Conservation (phyloP, 192 early-diverging fungal species). For the Chytriomyces confervae region DNA sequence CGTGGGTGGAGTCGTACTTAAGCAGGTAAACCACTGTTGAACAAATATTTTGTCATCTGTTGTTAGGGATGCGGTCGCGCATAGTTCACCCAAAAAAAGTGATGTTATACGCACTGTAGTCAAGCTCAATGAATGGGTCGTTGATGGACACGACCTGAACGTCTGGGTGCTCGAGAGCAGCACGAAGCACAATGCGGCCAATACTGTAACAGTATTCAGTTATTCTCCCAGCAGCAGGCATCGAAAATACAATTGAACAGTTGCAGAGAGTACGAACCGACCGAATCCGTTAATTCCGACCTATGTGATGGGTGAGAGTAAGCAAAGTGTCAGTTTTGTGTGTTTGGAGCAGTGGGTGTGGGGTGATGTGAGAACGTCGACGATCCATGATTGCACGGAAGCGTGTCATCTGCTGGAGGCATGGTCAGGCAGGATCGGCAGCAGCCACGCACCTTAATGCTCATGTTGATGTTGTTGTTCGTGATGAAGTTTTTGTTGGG, state of each 20-base stretch:
- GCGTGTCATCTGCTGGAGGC: too few species aligned
- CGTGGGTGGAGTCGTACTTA: slow-evolving; percentile 99
- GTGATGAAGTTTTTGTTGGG: too few species aligned
- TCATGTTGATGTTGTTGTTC: too few species aligned
- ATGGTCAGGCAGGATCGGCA: too few species aligned
- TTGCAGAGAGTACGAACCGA: slow-evolving; percentile 43
- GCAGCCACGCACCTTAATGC: too few species aligned
- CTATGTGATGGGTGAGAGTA: neutral
- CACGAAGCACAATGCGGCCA: slow-evolving; percentile 94
- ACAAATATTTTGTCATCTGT: neutral
- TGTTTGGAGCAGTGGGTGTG: too few species aligned
- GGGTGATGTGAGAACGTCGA: too few species aligned
- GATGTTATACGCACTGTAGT: slow-evolving; percentile 78
- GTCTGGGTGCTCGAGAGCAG: slow-evolving; percentile 71
- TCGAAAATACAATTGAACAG: neutral
- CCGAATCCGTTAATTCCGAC: slow-evolving; percentile 82
- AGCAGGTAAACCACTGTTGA: slow-evolving; percentile 77
- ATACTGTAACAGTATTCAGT: slow-evolving; percentile 62
- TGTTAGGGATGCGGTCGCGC: neutral
- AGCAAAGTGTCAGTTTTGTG: too few species aligned
- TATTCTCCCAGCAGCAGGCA: neutral
- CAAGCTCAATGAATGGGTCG: slow-evolving; percentile 95
- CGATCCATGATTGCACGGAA: too few species aligned
- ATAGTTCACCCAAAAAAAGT: neutral
- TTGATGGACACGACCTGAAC: slow-evolving; percentile 87